Conservation (phyloP, 345 rosid species). For the Punica granatum region DNA sequence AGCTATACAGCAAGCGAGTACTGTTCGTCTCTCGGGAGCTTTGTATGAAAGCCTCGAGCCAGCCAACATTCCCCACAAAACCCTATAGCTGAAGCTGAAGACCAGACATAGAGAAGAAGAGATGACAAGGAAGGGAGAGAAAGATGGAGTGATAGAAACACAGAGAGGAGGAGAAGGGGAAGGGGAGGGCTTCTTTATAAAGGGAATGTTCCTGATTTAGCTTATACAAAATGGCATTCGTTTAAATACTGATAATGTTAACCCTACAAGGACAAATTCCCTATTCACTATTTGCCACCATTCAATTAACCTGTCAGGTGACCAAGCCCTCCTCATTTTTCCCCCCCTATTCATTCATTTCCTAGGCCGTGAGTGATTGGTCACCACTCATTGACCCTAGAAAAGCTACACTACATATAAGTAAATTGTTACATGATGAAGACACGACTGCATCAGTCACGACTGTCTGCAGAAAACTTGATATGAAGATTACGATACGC, state of each 20-base stretch:
- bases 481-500: too few relatives aligned
- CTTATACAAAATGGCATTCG: constrained; percentile 6
- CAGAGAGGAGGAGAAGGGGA: neutral
- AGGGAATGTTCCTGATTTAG: constrained; percentile 7
- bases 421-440: neutral
- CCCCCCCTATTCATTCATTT: constrained; percentile 19
- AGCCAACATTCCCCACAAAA: constrained; percentile 36
- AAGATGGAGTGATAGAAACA: neutral
- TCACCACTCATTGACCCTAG: neutral
- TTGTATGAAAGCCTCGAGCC: constrained; percentile 29
- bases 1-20: constrained; percentile 9
- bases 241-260: neutral
- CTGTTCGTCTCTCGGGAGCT: neutral
- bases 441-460: too few relatives aligned
- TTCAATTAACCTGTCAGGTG: neutral
- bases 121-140: constrained; percentile 3
- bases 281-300: neutral
- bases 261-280: neutral
- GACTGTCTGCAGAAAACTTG: too few relatives aligned
- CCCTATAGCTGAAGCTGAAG: neutral
- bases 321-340: neutral
- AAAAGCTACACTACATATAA: neutral
- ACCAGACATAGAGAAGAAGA: neutral
- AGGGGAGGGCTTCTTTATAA: constrained; percentile 6
- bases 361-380: constrained; percentile 21